Conservation (phyloP, 2,329 filamentous ascomycete genomes). For the Xylaria arbuscula region DNA sequence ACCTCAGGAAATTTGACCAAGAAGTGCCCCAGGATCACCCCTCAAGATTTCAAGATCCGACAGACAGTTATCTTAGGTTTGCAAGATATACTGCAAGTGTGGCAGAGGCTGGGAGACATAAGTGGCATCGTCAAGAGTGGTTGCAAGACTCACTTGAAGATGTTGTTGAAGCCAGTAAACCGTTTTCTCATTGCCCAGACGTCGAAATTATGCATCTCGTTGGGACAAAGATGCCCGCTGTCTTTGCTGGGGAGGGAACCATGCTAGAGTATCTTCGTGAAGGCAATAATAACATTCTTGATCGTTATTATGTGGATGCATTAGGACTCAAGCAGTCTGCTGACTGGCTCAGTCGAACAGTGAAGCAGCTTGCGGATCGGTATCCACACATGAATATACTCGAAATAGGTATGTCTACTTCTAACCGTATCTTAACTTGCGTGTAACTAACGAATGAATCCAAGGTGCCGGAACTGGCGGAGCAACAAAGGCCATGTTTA, state of each 20-base stretch:
- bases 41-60: neutral
- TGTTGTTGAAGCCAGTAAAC: conserved; percentile 10
- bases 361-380: conserved; percentile 32
- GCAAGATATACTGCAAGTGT: conserved; percentile 27
- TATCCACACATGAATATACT: conserved; percentile 37
- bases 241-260: conserved; percentile 32
- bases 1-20: conserved; percentile 7
- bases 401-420: conserved; percentile 15
- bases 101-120: conserved; percentile 19
- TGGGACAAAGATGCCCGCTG: conserved; percentile 31
- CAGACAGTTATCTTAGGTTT: conserved; percentile 34
- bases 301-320: conserved; percentile 31
- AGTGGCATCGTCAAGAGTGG: conserved; percentile 30
- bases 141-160: conserved; percentile 28
- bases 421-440: neutral
- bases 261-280: conserved; percentile 39
- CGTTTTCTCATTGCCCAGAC: conserved; percentile 20
- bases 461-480: conserved; percentile 14
- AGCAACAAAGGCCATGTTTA: conserved; percentile 3
- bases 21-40: neutral
- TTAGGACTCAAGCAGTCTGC: conserved; percentile 12
- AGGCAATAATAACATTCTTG: conserved; percentile 28
- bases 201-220: conserved; percentile 39
- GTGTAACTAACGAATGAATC: neutral
- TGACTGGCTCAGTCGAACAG: conserved; percentile 2